Base-by-base conservation (phyloP, 202 grass and related monocot genomes). In the Digitaria exilis region DNA sequence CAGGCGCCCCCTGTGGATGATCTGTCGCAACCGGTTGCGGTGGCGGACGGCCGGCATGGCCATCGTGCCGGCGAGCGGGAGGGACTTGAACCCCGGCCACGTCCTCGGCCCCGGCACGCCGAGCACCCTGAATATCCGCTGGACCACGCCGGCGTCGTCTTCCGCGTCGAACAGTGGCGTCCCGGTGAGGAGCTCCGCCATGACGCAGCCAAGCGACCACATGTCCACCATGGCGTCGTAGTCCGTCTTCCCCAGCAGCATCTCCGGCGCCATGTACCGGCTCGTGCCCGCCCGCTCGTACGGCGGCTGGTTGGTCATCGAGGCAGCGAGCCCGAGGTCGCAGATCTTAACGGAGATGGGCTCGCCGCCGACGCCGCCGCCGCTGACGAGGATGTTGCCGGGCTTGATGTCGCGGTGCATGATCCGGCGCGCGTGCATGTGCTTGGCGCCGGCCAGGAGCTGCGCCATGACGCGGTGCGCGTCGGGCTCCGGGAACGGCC, bases 321-420 rank as follows among this genome's bases (percentile, higher is more conserved):
- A 65, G 3, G 68, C 6, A 30, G 82, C 86, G 16, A 86, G 60
- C 19, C 89, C 86, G 9, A 91, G 76, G 61, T 91, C 85, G 25
- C 86, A 88, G 0, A 92, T 81, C 79, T 83, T 85, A 16, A 85
- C 44, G 7, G 31, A 10, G 69, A 51, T 7, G 26, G 75, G 14
- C 19, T n/a, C 13, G 14, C 12, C 44, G 1, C 19, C n/a, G 21
- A 0, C 30, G 48, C 58, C 49, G 49, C 7, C 49, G 12, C 18
- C 28, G 31, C 25, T 68, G 28, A 88, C 56, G 16, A 92, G 90
- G 68, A 88, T 71, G 86, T 88, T 88, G 13, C 9, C 46, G 1
- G 86, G 86, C 69, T 84, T 92, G 17, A 86, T 52, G 78, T 86
- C 78, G 25, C 85, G 82, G 67, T 88, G 89, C 65, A 88, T 75